These are phyloP conservation scores for Thraustochytrium sp. DNA, from an alignment of 352 stramenopile genomes.

Conservation along the genomic window DNA sequence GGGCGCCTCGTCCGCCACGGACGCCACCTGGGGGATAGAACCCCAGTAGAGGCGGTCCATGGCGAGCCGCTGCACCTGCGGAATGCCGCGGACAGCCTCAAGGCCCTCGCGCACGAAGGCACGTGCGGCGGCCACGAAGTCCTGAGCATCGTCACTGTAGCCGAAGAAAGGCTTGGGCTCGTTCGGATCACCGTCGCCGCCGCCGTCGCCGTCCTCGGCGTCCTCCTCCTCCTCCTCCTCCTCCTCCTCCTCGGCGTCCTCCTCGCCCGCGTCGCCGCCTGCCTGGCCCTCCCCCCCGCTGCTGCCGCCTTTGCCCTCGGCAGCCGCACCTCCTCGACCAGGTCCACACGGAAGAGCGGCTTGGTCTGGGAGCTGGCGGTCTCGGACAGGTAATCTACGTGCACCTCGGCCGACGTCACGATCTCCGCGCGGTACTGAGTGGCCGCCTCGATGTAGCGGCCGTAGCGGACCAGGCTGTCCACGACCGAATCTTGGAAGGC, in stretches of 20 bases:
- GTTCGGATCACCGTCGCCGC: constrained; percentile 9
- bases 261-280: neutral
- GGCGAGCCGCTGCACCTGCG: constrained; percentile 78
- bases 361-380: neutral
- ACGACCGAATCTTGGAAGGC: constrained; percentile 52
- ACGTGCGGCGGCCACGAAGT: constrained; percentile 65
- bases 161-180: constrained; percentile 62
- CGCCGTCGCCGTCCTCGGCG: constrained; percentile 41
- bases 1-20: constrained; percentile 66
- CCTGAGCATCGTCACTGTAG: constrained; percentile 62
- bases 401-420: neutral
- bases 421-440: constrained; percentile 45
- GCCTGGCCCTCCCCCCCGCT: too few relatives aligned
- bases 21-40: constrained; percentile 72
- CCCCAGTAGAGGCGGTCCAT: constrained; percentile 91
- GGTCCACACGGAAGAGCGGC: constrained; percentile 27
- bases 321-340: constrained; percentile 16
- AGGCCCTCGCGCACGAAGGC: constrained; percentile 70
- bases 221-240: constrained; percentile 27
- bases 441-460: constrained; percentile 43
- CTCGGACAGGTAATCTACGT: constrained; percentile 22
- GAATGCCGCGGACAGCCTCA: constrained; percentile 67
- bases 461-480: constrained; percentile 46
- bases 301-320: neutral
- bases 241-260: constrained; percentile 1